phyloP scores from a whole-genome alignment of 805 yeast genomes.

The Isabelozyma pseudorhagii region DNA sequence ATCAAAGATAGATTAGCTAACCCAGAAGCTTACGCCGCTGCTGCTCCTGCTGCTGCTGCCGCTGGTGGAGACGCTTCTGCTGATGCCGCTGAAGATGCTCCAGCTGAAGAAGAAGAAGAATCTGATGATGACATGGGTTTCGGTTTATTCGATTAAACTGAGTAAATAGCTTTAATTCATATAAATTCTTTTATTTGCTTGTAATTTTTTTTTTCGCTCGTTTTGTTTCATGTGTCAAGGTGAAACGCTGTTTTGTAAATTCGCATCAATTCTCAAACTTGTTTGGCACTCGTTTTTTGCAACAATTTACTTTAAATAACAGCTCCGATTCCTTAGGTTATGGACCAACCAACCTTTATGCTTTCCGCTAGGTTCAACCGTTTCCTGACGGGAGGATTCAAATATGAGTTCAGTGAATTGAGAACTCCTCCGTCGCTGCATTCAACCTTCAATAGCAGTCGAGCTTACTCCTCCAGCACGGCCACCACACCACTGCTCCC shows the following conservation, averaged over 20 bases:
- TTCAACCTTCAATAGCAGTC: neutral
- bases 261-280: neutral
- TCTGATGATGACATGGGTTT: constrained; percentile 94
- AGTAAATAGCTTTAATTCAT: neutral
- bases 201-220: neutral
- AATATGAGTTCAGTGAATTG: neutral
- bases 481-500: neutral
- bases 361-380: neutral
- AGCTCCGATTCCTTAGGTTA: neutral
- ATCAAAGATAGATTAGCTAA: constrained; percentile 99
- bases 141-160: constrained; percentile 93
- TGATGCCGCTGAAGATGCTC: constrained; percentile 70
- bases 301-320: neutral
- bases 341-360: too few species aligned
- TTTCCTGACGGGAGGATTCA: neutral
- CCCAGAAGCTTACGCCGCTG: constrained; percentile 99
- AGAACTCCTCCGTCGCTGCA: neutral
- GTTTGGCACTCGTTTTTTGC: neutral
- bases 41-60: constrained; percentile 96
- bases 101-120: constrained; percentile 66
- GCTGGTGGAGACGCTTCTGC: constrained; percentile 57
- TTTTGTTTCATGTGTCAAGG: too few species aligned
- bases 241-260: neutral
- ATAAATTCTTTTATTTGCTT: neutral
- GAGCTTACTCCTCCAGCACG: neutral